Evolutionary conservation across 805 yeast species (phyloP).

Genomic region (Starmerella kuoi): DNA sequence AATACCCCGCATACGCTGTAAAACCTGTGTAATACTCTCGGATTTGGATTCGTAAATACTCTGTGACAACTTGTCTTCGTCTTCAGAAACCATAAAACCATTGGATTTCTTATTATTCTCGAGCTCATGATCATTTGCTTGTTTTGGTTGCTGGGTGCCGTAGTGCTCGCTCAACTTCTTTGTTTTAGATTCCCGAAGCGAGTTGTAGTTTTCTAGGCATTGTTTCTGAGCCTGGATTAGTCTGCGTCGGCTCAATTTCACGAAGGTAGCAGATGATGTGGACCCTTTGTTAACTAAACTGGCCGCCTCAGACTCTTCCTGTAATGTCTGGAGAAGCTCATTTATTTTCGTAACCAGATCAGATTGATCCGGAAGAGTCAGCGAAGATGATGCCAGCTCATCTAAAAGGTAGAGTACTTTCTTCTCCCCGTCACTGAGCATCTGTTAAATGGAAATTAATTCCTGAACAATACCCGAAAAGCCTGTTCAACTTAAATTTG

Average conservation of each 20-base stretch:
- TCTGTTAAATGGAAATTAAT: background rate
- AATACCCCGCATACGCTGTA: conserved; percentile 28
- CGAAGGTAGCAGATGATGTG: conserved; percentile 2
- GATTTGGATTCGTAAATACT: conserved; percentile 18
- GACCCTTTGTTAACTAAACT: conserved; percentile 3
- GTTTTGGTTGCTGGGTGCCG: too few species aligned
- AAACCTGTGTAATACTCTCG: conserved; percentile 25
- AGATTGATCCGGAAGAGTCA: conserved; percentile 5
- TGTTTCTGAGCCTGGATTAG: conserved; percentile 22
- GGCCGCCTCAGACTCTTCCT: conserved; percentile 14
- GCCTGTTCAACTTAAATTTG: too few species aligned
- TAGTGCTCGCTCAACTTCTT: background rate
- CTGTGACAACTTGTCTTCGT: conserved; percentile 7
- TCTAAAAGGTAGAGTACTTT: conserved; percentile 10
- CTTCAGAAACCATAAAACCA: too few species aligned
- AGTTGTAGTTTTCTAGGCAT: conserved; percentile 6
- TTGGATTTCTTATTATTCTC: too few species aligned
- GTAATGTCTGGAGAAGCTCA: conserved; percentile 13
- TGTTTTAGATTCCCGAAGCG: conserved; percentile 1
- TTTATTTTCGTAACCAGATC: conserved; percentile 7
- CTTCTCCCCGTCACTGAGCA: conserved; percentile 9
- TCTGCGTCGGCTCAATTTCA: conserved; percentile 10
- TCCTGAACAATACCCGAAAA: too few species aligned
- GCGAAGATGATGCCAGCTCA: conserved; percentile 6
- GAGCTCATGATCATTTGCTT: too few species aligned